Conservation (phyloP, 257 asterid species). For the Solanum megistacrolobum region DNA sequence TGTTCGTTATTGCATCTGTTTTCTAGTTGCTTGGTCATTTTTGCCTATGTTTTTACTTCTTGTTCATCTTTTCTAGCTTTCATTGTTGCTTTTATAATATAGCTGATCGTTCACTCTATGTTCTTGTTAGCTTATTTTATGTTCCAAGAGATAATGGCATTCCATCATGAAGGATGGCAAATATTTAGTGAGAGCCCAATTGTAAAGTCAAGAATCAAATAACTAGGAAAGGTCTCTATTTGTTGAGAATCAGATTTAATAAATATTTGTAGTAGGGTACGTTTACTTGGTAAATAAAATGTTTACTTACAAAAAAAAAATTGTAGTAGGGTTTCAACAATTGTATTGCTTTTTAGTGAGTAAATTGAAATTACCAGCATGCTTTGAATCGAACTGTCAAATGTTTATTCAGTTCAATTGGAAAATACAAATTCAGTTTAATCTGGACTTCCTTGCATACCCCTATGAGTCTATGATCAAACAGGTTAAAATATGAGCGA, state of each 20-base stretch:
- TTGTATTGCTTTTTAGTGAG: not conserved
- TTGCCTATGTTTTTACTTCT: too few species aligned
- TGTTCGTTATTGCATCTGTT: too few species aligned
- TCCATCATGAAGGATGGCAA: not conserved
- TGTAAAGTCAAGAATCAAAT: not conserved
- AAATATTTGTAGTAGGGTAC: not conserved
- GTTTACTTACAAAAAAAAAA: too few species aligned
- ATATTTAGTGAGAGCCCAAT: not conserved
- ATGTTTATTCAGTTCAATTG: not conserved
- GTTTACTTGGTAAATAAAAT: too few species aligned
- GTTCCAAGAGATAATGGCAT: not conserved
- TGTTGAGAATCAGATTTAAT: not conserved
- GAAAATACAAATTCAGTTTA: not conserved
- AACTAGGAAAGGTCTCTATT: not conserved
- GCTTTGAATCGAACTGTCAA: not conserved
- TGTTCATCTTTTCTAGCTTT: too few species aligned
- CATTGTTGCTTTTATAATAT: too few species aligned
- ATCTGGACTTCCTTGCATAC: not conserved
- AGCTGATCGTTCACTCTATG: too few species aligned
- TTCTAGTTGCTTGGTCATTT: too few species aligned
- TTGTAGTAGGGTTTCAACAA: not conserved
- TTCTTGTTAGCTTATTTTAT: not conserved
- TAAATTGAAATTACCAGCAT: not conserved
- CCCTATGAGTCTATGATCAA: not conserved
- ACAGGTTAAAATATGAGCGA: too few species aligned